A percentile compares a stretch with the other conserved stretches of the same genome.
Conservation (phyloP, 1,139 yeast species). For the Protomyces macrosporus region DNA sequence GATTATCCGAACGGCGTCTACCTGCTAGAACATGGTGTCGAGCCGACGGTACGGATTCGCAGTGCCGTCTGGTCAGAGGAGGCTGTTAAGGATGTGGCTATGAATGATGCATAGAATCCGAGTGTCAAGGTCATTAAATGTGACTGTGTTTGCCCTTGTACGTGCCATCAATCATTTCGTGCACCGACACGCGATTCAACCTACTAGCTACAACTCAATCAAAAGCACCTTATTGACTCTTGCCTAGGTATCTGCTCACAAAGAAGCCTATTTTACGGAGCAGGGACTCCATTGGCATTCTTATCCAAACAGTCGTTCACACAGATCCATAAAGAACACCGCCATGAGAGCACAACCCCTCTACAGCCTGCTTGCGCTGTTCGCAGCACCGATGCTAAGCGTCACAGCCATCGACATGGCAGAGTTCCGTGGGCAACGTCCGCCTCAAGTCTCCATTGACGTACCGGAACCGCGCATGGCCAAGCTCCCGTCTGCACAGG, state of each 20-base stretch:
- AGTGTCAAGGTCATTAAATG: background rate
- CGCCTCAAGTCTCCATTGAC: background rate
- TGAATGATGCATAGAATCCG: background rate
- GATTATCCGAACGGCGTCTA: constrained; percentile 61
- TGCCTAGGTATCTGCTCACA: too few relatives aligned
- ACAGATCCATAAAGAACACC: background rate
- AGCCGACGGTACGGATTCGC: background rate
- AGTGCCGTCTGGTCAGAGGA: background rate
- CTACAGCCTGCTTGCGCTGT: background rate
- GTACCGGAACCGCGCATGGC: background rate
- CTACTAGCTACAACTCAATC: too few relatives aligned
- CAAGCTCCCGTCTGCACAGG: background rate
- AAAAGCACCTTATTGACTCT: too few relatives aligned
- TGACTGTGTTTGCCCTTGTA: background rate
- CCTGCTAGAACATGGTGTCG: constrained; percentile 2
- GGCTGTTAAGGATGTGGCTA: background rate
- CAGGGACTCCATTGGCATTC: too few relatives aligned
- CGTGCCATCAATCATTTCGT: too few relatives aligned
- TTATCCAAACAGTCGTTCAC: too few relatives aligned
- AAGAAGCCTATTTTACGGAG: too few relatives aligned
- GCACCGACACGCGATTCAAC: too few relatives aligned
- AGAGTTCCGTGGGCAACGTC: background rate
- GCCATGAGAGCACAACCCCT: background rate
- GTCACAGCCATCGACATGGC: background rate
- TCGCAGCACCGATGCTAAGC: background rate